Percentiles rank a stretch among this genome's conserved stretches.
These are phyloP conservation scores for Pseudohalonectria lignicola DNA, from an alignment of 2,329 filamentous ascomycete genomes.

Conservation along the genomic window DNA sequence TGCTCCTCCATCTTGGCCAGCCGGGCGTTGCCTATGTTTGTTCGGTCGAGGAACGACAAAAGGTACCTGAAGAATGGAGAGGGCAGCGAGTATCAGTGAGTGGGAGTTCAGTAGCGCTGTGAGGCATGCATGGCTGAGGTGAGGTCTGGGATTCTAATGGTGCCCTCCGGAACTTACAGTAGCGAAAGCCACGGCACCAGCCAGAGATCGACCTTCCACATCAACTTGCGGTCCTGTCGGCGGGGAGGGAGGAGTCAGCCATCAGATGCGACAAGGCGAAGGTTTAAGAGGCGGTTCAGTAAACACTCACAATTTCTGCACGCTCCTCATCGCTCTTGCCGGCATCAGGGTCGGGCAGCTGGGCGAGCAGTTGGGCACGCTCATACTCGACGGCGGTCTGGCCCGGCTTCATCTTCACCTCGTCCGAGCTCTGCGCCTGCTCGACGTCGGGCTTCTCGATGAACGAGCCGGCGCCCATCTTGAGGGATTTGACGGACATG, in stretches of 20 bases:
- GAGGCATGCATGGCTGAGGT: too few relatives aligned
- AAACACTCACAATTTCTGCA: slow-evolving; percentile 1
- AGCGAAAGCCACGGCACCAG: slow-evolving; percentile 8
- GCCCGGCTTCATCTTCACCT: neutral
- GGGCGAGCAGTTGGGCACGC: slow-evolving; percentile 2
- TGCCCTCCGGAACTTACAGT: slow-evolving; percentile 6
- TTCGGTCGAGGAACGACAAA: slow-evolving; percentile 8
- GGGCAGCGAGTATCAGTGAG: too few relatives aligned
- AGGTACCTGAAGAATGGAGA: neutral
- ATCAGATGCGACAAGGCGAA: too few relatives aligned
- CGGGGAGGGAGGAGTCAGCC: too few relatives aligned
- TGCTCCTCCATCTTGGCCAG: slow-evolving; percentile 6
- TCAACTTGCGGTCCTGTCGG: slow-evolving; percentile 1
- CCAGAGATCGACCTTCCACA: slow-evolving; percentile 7
- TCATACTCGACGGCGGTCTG: neutral
- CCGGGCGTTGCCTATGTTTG: slow-evolving; percentile 10
- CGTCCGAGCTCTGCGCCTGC: neutral
- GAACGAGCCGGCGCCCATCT: too few relatives aligned
- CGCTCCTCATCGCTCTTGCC: slow-evolving; percentile 3
- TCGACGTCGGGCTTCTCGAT: neutral
- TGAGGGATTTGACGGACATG: too few relatives aligned
- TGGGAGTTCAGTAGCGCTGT: too few relatives aligned
- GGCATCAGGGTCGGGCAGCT: slow-evolving; percentile 1
- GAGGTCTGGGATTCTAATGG: too few relatives aligned
- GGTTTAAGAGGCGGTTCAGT: neutral